Base-by-base conservation (phyloP, 805 yeast species). In the Yarrowia yakushimensis region DNA sequence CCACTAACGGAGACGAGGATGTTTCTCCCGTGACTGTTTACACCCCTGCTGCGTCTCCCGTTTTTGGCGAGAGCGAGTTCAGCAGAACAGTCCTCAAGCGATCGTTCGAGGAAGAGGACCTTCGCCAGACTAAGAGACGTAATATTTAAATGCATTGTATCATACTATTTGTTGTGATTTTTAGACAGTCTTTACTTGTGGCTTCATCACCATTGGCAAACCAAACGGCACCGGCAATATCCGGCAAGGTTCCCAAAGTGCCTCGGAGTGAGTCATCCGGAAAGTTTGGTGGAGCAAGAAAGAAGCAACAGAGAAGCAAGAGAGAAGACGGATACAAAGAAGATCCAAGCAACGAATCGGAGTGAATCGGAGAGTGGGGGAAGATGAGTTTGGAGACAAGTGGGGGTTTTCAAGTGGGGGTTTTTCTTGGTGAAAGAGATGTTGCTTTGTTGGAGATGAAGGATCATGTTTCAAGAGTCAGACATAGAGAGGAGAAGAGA, bases 31-130 rank as follows among this genome's bases (percentile, higher is more conserved):
- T 55, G 36, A 20, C 61, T 20, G 61, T 55, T 12, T 55, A 39
- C 48, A 55, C 61, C 48, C 61, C 61, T 22, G 61, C 61, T 41
- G 61, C 61, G 22, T 55, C 61, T 39, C 61, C 61, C 30, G 48
- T 55, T 5, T 41, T 55, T 15, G 61, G 61, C 28, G 61, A 55
- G 48, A 39, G 48, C 39, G 48, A 41, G 30, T 55, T 30, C 30
- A 30, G 48, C 39, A 55, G 39, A 39, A 17, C 46, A 20, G 37
- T 55, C 30, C 28, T 41, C 30, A 55, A 55, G 37, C 48, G 61
- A 30, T 55, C 61, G 28, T 39, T 41, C 18, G 61, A 55, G 9
- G 48, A 41, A 17, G 59, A 52, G 13, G 43, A 34, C 31, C 33
- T 12, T 17, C 31, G 59, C 17, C 43, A 23, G 43, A 36, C 43